These are phyloP conservation scores for Begonia loranthoides DNA, from an alignment of 306 rosid species.

Conservation along the genomic window DNA sequence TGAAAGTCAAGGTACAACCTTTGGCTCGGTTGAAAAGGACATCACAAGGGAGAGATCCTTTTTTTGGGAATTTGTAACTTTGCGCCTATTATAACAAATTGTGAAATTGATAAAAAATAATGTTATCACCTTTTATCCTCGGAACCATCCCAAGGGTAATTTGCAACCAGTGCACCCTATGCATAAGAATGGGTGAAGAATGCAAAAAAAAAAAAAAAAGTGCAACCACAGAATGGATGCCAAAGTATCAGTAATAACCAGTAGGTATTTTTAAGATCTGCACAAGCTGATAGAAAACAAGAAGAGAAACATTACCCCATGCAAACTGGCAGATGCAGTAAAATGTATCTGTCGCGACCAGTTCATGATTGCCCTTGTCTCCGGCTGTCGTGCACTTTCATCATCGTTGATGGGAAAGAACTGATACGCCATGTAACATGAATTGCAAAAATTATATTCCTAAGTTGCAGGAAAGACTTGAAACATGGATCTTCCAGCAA, in stretches of 20 bases:
- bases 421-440: constrained; percentile 27
- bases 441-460: no score
- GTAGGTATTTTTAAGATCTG: background rate
- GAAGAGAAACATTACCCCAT: constrained; percentile 52
- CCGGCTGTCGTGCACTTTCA: constrained; percentile 59
- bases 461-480: no score
- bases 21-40: no score
- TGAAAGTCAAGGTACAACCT: background rate
- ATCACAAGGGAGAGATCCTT: no score
- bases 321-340: constrained; percentile 96
- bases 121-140: constrained; percentile 51
- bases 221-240: background rate
- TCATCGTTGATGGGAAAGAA: constrained; percentile 44
- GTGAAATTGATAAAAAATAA: background rate
- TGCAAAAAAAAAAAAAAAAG: background rate
- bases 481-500: no score
- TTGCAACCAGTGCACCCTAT: constrained; percentile 97
- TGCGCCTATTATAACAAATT: no score
- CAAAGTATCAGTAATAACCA: background rate
- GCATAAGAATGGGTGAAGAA: constrained; percentile 4
- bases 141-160: constrained; percentile 96
- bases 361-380: constrained; percentile 82
- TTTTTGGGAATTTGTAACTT: no score
- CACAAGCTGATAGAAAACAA: background rate
- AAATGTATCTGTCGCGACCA: constrained; percentile 70